Conservation (phyloP, 2,329 filamentous ascomycete species). For the Lachnellula cervina region DNA sequence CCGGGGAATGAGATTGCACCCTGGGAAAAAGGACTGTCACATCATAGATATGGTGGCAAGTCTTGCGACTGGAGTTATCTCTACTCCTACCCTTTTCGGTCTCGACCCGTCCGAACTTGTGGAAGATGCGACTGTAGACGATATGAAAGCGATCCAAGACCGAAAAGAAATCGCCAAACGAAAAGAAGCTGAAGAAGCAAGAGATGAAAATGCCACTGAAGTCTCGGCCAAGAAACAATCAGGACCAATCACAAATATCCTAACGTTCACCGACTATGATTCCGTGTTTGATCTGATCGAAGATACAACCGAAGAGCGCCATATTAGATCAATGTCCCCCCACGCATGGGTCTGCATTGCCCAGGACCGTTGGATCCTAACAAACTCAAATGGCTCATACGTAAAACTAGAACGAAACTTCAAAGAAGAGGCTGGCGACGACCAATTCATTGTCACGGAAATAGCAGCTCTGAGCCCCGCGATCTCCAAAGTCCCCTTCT, state of each 20-base stretch:
- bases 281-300: slow-evolving; percentile 86
- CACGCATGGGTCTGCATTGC: slow-evolving; percentile 79
- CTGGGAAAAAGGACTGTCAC: slow-evolving; percentile 82
- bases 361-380: slow-evolving; percentile 66
- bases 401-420: slow-evolving; percentile 42
- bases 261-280: slow-evolving; percentile 81
- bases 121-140: slow-evolving; percentile 56
- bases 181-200: slow-evolving; percentile 36
- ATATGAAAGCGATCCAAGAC: slow-evolving; percentile 52
- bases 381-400: slow-evolving; percentile 58
- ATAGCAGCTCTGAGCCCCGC: slow-evolving; percentile 15
- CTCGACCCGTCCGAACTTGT: slow-evolving; percentile 79
- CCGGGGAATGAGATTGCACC: slow-evolving; percentile 77
- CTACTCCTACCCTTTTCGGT: slow-evolving; percentile 87
- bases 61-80: slow-evolving; percentile 77
- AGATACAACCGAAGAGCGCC: slow-evolving; percentile 71
- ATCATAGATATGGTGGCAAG: slow-evolving; percentile 94
- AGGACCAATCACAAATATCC: slow-evolving; percentile 9
- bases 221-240: neutral
- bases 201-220: slow-evolving; percentile 10
- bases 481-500: slow-evolving; percentile 55
- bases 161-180: slow-evolving; percentile 34
- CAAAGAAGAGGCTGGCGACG: slow-evolving; percentile 16
- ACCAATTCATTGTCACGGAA: slow-evolving; percentile 35
- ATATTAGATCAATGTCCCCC: slow-evolving; percentile 71